A percentile compares a stretch with the other conserved stretches of the same genome.
phyloP scores from a whole-genome alignment of 169 alveolate genomes.

The Babesia sp. region DNA sequence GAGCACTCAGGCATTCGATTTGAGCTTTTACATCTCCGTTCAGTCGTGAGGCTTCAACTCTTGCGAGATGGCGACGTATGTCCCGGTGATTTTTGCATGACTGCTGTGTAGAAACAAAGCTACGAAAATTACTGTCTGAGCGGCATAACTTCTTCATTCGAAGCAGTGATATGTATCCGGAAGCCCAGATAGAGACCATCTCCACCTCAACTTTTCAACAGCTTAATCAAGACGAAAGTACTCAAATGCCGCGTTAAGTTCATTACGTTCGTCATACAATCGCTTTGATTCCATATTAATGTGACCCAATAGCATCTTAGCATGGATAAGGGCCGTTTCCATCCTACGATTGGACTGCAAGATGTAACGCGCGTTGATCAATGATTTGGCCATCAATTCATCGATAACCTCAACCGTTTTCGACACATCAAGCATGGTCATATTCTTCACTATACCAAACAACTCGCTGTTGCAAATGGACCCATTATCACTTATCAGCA shows the following conservation, averaged over 20 bases:
- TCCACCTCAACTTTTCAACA: too few relatives aligned
- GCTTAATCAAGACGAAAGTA: too few relatives aligned
- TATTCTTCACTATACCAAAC: conserved; percentile 17
- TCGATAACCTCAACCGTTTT: conserved; percentile 41
- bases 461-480: conserved; percentile 34
- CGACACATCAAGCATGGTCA: conserved; percentile 58
- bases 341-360: conserved; percentile 22
- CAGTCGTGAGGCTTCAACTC: background rate
- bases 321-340: conserved; percentile 46
- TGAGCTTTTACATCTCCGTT: background rate
- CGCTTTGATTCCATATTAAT: conserved; percentile 5
- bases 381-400: conserved; percentile 32
- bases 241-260: too few relatives aligned
- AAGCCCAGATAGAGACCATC: too few relatives aligned
- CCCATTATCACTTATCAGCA: conserved; percentile 29
- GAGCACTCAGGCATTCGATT: background rate
- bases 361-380: conserved; percentile 38
- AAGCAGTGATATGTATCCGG: too few relatives aligned
- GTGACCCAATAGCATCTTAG: conserved; percentile 45
- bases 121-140: too few relatives aligned
- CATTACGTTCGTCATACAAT: too few relatives aligned
- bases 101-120: too few relatives aligned
- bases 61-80: background rate
- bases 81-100: background rate
- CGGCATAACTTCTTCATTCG: too few relatives aligned